These are phyloP conservation scores for Ostreobium quekettii DNA, from an alignment of 139 green algal species.

Conservation along the genomic window DNA sequence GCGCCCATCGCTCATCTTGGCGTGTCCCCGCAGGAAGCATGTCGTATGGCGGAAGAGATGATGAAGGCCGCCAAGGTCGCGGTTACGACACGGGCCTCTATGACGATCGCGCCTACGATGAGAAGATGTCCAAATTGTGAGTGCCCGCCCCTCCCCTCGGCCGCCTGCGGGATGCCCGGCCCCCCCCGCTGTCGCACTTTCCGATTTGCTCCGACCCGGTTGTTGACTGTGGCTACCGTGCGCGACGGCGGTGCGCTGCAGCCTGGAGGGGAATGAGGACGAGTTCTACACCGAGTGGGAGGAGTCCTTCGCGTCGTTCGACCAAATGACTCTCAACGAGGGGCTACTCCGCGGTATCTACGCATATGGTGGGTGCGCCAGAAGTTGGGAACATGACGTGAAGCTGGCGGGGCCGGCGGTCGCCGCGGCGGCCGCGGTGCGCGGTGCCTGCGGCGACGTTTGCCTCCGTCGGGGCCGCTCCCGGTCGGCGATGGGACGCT, in stretches of 20 bases:
- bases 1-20: too few species aligned
- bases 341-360: constrained; percentile 99
- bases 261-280: constrained; percentile 43
- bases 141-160: constrained; percentile 2
- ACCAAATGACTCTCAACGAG: constrained; percentile 96
- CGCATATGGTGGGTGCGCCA: constrained; percentile 88
- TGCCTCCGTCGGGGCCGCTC: too few species aligned
- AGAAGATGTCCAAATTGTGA: constrained; percentile 75
- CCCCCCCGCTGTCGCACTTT: not conserved
- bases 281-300: constrained; percentile 95
- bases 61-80: too few species aligned
- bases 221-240: not conserved
- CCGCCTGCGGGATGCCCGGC: too few species aligned
- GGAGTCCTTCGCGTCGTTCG: constrained; percentile 93
- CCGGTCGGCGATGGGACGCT: too few species aligned
- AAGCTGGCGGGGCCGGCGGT: too few species aligned
- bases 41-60: too few species aligned
- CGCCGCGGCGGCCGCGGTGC: not conserved
- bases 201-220: not conserved
- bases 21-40: too few species aligned
- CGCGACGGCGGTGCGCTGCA: constrained; percentile 28
- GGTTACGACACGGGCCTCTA: constrained; percentile 27
- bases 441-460: not conserved
- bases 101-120: constrained; percentile 65
- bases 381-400: too few species aligned